Percentiles rank a stretch among this genome's conserved stretches.
These are phyloP conservation scores for Magnaporthiopsis incrustans DNA, from an alignment of 2,329 filamentous ascomycete genomes.

Conservation along the genomic window DNA sequence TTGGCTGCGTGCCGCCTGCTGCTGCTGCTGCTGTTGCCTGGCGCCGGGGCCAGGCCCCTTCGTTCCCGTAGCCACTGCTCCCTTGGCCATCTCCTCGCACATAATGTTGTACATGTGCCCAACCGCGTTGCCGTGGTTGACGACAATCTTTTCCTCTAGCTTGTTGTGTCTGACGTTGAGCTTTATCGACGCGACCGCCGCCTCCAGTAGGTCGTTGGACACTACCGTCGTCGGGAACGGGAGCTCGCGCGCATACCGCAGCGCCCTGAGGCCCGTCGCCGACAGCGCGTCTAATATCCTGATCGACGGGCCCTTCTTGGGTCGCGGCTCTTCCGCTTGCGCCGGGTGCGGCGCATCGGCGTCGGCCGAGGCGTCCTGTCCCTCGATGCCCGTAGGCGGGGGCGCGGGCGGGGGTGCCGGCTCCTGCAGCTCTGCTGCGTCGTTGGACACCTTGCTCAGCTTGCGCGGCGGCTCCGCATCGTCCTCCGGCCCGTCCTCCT, in stretches of 20 bases:
- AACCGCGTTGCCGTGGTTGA: constrained; percentile 75
- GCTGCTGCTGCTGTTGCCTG: constrained; percentile 16
- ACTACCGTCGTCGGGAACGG: constrained; percentile 75
- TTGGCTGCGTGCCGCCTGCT: constrained; percentile 30
- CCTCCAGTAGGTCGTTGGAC: constrained; percentile 78
- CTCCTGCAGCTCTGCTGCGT: constrained; percentile 12
- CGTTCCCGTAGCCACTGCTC: neutral
- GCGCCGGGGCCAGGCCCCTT: neutral
- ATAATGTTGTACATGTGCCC: constrained; percentile 80
- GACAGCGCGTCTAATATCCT: constrained; percentile 93
- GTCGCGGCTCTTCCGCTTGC: constrained; percentile 11
- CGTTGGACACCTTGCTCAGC: constrained; percentile 34
- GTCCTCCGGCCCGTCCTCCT: constrained; percentile 15
- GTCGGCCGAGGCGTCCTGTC: constrained; percentile 10
- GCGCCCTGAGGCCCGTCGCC: constrained; percentile 80
- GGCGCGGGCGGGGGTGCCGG: constrained; percentile 10
- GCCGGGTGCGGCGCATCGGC: neutral
- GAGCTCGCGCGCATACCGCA: constrained; percentile 87
- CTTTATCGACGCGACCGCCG: constrained; percentile 72
- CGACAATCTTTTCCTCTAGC: constrained; percentile 60
- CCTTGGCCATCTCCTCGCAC: constrained; percentile 41
- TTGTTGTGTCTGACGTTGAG: constrained; percentile 80
- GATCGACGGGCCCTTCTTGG: constrained; percentile 41
- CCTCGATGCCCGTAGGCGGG: constrained; percentile 6
- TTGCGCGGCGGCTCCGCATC: constrained; percentile 21